Conservation (phyloP, 495 filamentous ascomycete species). For the Talaromyces wortmannii region DNA sequence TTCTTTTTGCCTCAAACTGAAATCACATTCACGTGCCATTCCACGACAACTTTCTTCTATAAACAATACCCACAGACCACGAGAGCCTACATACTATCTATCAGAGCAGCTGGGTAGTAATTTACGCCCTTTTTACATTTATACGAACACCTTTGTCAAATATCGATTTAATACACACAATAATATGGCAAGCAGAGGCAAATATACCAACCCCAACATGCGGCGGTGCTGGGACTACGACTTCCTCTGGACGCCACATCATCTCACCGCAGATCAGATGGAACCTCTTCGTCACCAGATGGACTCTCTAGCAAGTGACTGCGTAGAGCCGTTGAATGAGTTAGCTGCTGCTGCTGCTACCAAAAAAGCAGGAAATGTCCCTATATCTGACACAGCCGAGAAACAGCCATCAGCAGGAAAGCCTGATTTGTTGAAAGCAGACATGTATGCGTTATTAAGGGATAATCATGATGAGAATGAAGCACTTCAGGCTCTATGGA, state of each 20-base stretch:
- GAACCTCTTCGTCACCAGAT: slow-evolving; percentile 55
- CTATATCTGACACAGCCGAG: slow-evolving; percentile 14
- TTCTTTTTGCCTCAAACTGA: too few species aligned
- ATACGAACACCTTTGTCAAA: too few species aligned
- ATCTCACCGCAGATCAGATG: slow-evolving; percentile 56
- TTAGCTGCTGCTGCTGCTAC: slow-evolving; percentile 16
- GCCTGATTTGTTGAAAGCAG: slow-evolving; percentile 23
- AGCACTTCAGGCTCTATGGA: slow-evolving; percentile 56
- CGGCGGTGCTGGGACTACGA: slow-evolving; percentile 50
- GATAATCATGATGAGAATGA: slow-evolving; percentile 50
- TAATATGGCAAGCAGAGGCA: too few species aligned
- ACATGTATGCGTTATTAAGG: slow-evolving; percentile 56
- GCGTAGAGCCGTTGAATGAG: slow-evolving; percentile 50
- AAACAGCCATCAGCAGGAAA: slow-evolving; percentile 10
- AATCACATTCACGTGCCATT: too few species aligned
- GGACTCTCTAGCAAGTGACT: slow-evolving; percentile 61
- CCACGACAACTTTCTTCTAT: too few species aligned
- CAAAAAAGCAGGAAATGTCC: slow-evolving; percentile 11
- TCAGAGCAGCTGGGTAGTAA: too few species aligned
- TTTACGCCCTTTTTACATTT: too few species aligned
- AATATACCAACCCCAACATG: too few species aligned
- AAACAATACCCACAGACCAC: too few species aligned
- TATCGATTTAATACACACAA: too few species aligned
- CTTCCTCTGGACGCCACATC: slow-evolving; percentile 63
- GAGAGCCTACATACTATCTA: too few species aligned